Percentiles rank a stretch among this genome's conserved stretches.
Conservation (phyloP, 192 early-diverging fungal genomes). For the Phlyctochytrium bullatum region DNA sequence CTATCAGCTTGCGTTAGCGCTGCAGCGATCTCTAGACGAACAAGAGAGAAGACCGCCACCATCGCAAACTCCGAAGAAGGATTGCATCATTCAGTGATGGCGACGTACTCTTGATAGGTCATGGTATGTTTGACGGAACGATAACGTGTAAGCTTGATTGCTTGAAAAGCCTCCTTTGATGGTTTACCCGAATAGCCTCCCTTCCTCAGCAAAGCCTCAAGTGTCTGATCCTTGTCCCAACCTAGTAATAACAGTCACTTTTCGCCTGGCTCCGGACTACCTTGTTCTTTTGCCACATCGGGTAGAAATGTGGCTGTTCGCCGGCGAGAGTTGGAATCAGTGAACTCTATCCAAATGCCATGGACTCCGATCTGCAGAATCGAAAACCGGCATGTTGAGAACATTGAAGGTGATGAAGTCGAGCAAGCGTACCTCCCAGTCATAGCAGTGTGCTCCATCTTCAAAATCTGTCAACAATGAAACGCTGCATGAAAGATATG, state of each 20-base stretch:
- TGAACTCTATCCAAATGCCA: conserved; percentile 93
- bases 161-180: conserved; percentile 52
- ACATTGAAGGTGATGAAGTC: background rate
- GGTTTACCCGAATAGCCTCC: conserved; percentile 70
- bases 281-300: conserved; percentile 83
- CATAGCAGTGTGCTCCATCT: conserved; percentile 61
- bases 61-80: no score
- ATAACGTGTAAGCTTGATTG: conserved; percentile 79
- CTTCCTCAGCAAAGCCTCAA: conserved; percentile 85
- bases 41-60: no score
- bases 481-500: conserved; percentile 68
- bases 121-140: conserved; percentile 69
- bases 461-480: conserved; percentile 92
- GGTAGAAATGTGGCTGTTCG: conserved; percentile 84
- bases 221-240: conserved; percentile 82
- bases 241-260: conserved; percentile 22
- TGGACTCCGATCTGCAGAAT: conserved; percentile 65
- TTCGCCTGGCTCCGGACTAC: conserved; percentile 13
- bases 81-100: no score
- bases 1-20: no score
- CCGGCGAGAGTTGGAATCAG: conserved; percentile 43
- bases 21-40: no score
- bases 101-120: conserved; percentile 78
- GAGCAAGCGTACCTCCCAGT: conserved; percentile 69
- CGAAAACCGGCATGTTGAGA: background rate